Conservation (phyloP, 768 basidiomycete species). For the Leccinum fibrillosum region DNA sequence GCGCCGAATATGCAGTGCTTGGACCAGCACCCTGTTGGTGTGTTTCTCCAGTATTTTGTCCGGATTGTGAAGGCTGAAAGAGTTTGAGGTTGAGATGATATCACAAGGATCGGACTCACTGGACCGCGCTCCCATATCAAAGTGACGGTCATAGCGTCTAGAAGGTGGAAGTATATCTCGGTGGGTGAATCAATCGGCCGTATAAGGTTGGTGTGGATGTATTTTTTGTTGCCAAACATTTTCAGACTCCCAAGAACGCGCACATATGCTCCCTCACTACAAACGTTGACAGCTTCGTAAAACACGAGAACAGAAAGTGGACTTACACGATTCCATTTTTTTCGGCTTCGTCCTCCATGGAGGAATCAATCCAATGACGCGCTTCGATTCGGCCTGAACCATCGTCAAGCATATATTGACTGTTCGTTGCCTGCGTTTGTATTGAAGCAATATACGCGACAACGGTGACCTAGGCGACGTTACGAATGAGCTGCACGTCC, state of each 20-base stretch:
- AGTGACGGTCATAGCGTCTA: conserved; percentile 71
- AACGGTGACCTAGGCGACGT: conserved; percentile 53
- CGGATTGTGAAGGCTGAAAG: conserved; percentile 33
- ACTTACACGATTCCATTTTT: conserved; percentile 47
- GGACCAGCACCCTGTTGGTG: conserved; percentile 11
- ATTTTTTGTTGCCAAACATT: conserved; percentile 74
- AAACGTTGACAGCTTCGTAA: not conserved
- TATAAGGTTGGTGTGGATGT: conserved; percentile 77
- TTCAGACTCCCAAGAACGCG: conserved; percentile 82
- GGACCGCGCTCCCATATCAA: conserved; percentile 65
- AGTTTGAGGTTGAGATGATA: not conserved
- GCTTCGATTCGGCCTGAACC: conserved; percentile 79
- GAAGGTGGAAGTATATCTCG: conserved; percentile 79
- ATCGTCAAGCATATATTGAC: conserved; percentile 78
- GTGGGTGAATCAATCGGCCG: conserved; percentile 64
- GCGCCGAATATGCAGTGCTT: conserved; percentile 44
- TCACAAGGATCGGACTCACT: conserved; percentile 37
- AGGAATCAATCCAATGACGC: conserved; percentile 78
- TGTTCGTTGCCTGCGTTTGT: conserved; percentile 73
- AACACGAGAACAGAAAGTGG: conserved; percentile 1
- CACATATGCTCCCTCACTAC: conserved; percentile 74
- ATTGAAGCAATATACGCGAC: conserved; percentile 73
- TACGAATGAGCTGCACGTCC: conserved; percentile 1
- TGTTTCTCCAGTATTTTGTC: conserved; percentile 18
- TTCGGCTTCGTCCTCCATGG: conserved; percentile 50